Base-by-base conservation (phyloP, 1,284 basidiomycete genomes). In the Athelia psychrophila region DNA sequence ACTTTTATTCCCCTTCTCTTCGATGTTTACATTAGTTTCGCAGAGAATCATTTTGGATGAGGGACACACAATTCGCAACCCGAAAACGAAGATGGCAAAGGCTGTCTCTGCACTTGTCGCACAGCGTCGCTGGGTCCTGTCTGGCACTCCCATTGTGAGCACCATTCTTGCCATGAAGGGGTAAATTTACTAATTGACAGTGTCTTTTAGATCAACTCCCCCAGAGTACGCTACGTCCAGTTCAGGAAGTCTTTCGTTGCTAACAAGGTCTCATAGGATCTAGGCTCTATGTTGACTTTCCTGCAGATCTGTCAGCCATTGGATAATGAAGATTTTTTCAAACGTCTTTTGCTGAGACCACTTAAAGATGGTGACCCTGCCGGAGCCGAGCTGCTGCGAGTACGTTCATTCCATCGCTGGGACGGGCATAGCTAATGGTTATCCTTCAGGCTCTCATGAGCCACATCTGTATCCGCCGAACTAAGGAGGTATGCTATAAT, bases 41-140 rank as follows among this genome's bases (percentile, higher is more conserved):
- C 55, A 89, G 84, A 77, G 94, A 54, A 66, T 95, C 33, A 83
- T 96, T 27, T 75, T 95, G 2, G 94, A 96, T 57, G 93, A 96
- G 69, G 94, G 91, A 0, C 93, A 96, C 61, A 84, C 69, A 18
- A 86, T 95, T 56, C 84, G 92, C 51, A 96, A 95, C 62, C 81
- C 88, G 1, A 87, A 80, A 64, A 91, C 93, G 0, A 91, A 92
- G 71, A 91, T 90, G 81, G 81, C 89, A 0, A 77, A 81, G 58
- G 87, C 88, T 0, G 85, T 88, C 12, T 84, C 74, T 53, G 82
- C 70, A 5, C 71, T 96, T 18, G 67, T 72, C 20, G 91, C 88
- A 0, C 81, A 95, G 56, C 79, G 88, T 50, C 83, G 91, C 53
- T 93, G 92, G 91, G 78, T 86, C 5, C 70, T 94, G 36, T 86